Percentiles rank a stretch among this genome's conserved stretches.
Conservation (phyloP, 352 stramenopile genomes). For the Aphanomyces stellatus region DNA sequence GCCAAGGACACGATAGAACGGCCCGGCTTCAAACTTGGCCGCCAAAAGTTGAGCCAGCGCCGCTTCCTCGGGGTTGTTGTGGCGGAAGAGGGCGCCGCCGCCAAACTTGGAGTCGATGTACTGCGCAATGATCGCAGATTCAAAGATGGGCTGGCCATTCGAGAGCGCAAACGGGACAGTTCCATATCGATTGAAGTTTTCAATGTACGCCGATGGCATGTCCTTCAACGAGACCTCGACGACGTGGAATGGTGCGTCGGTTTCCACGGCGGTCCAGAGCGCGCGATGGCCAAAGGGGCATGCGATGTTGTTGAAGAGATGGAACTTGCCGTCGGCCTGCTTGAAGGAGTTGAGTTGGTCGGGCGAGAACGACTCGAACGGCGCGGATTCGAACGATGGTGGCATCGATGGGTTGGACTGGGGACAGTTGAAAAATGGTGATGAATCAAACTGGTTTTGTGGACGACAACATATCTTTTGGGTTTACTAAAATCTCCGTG, state of each 20-base stretch:
- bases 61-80: constrained; percentile 3
- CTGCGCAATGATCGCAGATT: constrained; percentile 17
- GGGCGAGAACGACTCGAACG: neutral
- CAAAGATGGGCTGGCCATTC: neutral
- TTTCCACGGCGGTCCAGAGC: constrained; percentile 15
- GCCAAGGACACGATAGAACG: constrained; percentile 1
- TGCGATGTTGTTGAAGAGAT: constrained; percentile 14
- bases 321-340: neutral
- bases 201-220: constrained; percentile 17
- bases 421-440: too few species aligned
- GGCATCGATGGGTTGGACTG: too few species aligned
- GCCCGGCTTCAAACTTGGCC: constrained; percentile 9
- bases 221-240: neutral
- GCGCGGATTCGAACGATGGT: neutral
- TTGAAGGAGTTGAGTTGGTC: constrained; percentile 6
- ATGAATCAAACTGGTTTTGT: too few species aligned
- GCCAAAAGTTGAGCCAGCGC: neutral
- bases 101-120: constrained; percentile 8
- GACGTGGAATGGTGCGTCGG: constrained; percentile 2
- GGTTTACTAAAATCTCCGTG: too few species aligned
- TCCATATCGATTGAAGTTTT: constrained; percentile 14
- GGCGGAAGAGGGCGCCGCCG: neutral
- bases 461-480: too few species aligned
- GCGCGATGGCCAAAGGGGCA: constrained; percentile 17
- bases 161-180: constrained; percentile 7